Base-by-base conservation (phyloP, 257 asterid species). In the Fraxinus excelsior region DNA sequence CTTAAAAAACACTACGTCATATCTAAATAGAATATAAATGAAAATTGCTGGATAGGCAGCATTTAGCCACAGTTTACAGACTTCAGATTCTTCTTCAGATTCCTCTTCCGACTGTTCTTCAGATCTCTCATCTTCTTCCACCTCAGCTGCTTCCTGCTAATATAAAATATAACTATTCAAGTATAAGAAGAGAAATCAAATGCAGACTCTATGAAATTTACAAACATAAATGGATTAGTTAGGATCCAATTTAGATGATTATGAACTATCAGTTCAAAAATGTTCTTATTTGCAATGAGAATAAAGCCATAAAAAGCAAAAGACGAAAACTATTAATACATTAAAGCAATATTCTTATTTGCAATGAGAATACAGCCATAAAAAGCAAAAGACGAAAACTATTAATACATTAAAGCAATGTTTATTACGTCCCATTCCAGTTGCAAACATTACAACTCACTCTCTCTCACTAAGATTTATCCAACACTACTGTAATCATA, bases 31-130 rank as follows among this genome's bases (percentile, higher is more conserved):
- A 62, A 12, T 26, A 62, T 1, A 66, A 40, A 70, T 26, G 4
- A 4, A 44, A 21, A 16, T 35, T 23, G 44, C 44, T 69, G 72
- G 31, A 6, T 49, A 78, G 62, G 23, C 68, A 81, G 51, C 64
- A 49, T 49, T 18, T 67, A 42, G 71, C 73, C 75, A 37, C 60
- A 32, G 77, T 6, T 46, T 64, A 87, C 91, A 78, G 72, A 89
- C 96, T 78, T 85, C 94, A 78, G 85, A 64, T 81, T 90, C 98
- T 26, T 85, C 95, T 6, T 86, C 94, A 38, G 91, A 82, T 74
- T 91, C 96, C 88, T 90, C 97, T 79, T 86, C 98, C 64, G 90
- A 92, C 83, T 94, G 96, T 56, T 88, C 85, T 70, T 87, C 97
- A 28, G 93, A 89, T 71, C 70, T 82, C 90, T 88, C 96, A 0